Conservation (phyloP, 1,284 basidiomycete species). For the Spongispora temasekensis region DNA sequence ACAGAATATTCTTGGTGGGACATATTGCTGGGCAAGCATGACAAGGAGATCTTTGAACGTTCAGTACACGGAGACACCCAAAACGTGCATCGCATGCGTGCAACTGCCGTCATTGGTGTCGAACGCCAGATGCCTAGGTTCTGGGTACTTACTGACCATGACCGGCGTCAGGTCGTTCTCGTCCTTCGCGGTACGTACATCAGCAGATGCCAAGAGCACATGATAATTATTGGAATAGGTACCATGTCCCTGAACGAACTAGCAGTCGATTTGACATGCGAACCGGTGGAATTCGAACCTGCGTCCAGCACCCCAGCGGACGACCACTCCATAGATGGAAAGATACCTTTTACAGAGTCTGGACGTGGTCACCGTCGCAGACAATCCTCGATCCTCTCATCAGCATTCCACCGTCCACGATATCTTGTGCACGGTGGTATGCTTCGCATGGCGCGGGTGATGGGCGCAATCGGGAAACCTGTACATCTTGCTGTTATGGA, state of each 20-base stretch:
- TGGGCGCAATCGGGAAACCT: conserved; percentile 76
- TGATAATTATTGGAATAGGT: conserved; percentile 41
- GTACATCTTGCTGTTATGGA: conserved; percentile 75
- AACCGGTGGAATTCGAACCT: conserved; percentile 66
- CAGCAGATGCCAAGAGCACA: background rate
- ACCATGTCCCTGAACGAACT: conserved; percentile 84
- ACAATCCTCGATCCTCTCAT: conserved; percentile 26
- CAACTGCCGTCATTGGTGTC: conserved; percentile 60
- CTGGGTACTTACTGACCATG: conserved; percentile 80
- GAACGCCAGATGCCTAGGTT: conserved; percentile 76
- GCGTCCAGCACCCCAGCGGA: conserved; percentile 41
- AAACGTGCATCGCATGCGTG: conserved; percentile 41
- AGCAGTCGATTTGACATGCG: conserved; percentile 80
- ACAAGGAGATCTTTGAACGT: conserved; percentile 74
- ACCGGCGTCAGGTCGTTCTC: conserved; percentile 68
- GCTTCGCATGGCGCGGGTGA: conserved; percentile 73
- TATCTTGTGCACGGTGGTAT: conserved; percentile 80
- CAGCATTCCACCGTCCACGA: conserved; percentile 18
- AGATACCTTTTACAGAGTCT: conserved; percentile 32
- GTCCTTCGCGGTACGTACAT: conserved; percentile 58
- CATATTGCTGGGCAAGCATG: conserved; percentile 71
- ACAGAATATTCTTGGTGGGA: conserved; percentile 76
- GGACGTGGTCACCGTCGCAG: conserved; percentile 24
- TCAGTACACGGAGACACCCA: conserved; percentile 42
- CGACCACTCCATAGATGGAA: conserved; percentile 22